Percentiles rank a stretch among this genome's conserved stretches.
Evolutionary conservation across 306 rosid species (phyloP).

Genomic region (Fagus crenata): DNA sequence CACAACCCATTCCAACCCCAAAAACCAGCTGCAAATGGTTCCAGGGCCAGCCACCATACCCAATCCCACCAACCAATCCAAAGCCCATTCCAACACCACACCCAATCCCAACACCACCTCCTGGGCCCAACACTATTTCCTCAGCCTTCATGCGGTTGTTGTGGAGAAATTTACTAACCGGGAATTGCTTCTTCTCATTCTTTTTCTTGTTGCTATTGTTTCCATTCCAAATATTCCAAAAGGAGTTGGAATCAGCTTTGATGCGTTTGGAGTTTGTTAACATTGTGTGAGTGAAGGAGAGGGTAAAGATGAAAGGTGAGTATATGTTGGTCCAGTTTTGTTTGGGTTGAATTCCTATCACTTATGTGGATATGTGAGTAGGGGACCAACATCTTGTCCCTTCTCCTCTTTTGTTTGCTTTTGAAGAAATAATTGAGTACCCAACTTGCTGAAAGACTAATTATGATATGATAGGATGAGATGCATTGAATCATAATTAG

Average conservation of each 20-base stretch:
- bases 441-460: too few relatives aligned
- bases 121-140: slow-evolving; percentile 41
- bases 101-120: slow-evolving; percentile 47
- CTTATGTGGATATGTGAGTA: background rate
- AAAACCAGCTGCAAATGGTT: slow-evolving; percentile 36
- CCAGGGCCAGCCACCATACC: slow-evolving; percentile 38
- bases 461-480: too few relatives aligned
- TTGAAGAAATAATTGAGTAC: background rate
- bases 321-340: background rate
- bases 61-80: slow-evolving; percentile 47
- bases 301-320: background rate
- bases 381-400: background rate
- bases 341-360: background rate
- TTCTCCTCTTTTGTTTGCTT: background rate
- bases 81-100: slow-evolving; percentile 49
- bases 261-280: background rate
- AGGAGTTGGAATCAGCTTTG: slow-evolving; percentile 30
- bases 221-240: slow-evolving; percentile 39
- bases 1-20: slow-evolving; percentile 51
- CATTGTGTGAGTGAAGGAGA: background rate
- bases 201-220: slow-evolving; percentile 4
- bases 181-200: slow-evolving; percentile 27
- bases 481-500: too few relatives aligned
- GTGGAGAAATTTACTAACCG: slow-evolving; percentile 28
- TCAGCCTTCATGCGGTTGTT: slow-evolving; percentile 25